Evolutionary conservation across 2,329 filamentous ascomycete species (phyloP).

Genomic region (Nigrograna mackinnonii): DNA sequence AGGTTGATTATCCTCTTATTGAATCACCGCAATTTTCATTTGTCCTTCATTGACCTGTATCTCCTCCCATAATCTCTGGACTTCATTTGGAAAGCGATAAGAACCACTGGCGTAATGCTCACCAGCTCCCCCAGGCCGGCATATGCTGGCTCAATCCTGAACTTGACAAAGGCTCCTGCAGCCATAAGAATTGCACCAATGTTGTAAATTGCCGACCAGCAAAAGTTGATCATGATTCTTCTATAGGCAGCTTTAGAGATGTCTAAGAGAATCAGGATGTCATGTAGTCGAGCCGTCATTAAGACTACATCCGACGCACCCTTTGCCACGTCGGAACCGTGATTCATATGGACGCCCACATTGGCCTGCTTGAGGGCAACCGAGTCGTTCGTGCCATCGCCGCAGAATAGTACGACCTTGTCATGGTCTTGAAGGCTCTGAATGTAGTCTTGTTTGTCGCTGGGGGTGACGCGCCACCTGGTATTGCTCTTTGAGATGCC

Average conservation of each 20-base stretch:
- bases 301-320: constrained; percentile 72
- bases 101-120: constrained; percentile 72
- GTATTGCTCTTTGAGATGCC: constrained; percentile 44
- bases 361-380: constrained; percentile 71
- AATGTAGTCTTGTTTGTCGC: constrained; percentile 60
- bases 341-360: constrained; percentile 71
- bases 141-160: constrained; percentile 64
- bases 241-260: constrained; percentile 48
- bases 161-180: constrained; percentile 57
- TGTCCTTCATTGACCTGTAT: constrained; percentile 18
- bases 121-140: constrained; percentile 74
- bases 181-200: constrained; percentile 68
- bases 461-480: constrained; percentile 53
- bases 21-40: too few relatives aligned
- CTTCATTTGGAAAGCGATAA: constrained; percentile 56
- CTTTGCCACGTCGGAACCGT: constrained; percentile 63
- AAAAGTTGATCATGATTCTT: constrained; percentile 65
- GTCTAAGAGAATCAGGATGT: constrained; percentile 63
- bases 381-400: constrained; percentile 81
- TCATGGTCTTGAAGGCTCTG: constrained; percentile 25
- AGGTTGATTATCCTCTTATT: too few relatives aligned
- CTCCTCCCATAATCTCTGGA: constrained; percentile 33
- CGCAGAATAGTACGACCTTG: constrained; percentile 67
- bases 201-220: constrained; percentile 74
- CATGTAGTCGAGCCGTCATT: constrained; percentile 58